Conservation (phyloP, 495 filamentous ascomycete species). For the Penicillium mononematosum region DNA sequence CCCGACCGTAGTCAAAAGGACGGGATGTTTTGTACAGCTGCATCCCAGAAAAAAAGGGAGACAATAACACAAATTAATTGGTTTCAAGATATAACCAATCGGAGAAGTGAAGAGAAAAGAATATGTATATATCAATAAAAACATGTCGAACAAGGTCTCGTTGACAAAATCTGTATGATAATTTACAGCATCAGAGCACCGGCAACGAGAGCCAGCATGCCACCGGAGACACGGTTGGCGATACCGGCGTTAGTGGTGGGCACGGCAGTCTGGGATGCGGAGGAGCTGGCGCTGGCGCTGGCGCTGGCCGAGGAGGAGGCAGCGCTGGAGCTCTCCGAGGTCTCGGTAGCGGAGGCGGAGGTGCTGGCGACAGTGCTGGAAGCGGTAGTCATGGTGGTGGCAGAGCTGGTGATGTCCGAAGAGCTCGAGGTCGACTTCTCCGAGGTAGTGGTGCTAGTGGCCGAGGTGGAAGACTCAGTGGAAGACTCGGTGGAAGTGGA, state of each 20-base stretch:
- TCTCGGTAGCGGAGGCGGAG: constrained; percentile 27
- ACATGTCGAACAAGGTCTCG: background rate
- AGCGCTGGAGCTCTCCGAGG: constrained; percentile 32
- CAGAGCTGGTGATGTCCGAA: constrained; percentile 32
- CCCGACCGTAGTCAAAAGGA: background rate
- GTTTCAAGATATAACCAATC: constrained; percentile 7
- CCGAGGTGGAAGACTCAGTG: constrained; percentile 38
- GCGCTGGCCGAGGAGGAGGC: constrained; percentile 21
- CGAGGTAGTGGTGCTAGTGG: constrained; percentile 54
- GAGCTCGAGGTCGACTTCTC: constrained; percentile 43
- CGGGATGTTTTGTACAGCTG: constrained; percentile 6
- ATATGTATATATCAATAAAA: constrained; percentile 1
- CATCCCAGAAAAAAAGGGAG: background rate
- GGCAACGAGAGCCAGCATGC: constrained; percentile 39
- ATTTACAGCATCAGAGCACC: constrained; percentile 38
- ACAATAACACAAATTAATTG: background rate
- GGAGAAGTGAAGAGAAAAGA: background rate
- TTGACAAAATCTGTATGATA: constrained; percentile 3
- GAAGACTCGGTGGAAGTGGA: constrained; percentile 16
- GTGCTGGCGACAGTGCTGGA: constrained; percentile 41
- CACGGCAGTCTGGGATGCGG: constrained; percentile 17
- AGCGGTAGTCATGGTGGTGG: constrained; percentile 19
- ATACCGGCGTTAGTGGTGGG: constrained; percentile 34
- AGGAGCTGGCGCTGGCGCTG: constrained; percentile 14
- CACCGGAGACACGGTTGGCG: constrained; percentile 39